These are phyloP conservation scores for Carallia brachiata DNA, from an alignment of 345 rosid species.

Conservation along the genomic window DNA sequence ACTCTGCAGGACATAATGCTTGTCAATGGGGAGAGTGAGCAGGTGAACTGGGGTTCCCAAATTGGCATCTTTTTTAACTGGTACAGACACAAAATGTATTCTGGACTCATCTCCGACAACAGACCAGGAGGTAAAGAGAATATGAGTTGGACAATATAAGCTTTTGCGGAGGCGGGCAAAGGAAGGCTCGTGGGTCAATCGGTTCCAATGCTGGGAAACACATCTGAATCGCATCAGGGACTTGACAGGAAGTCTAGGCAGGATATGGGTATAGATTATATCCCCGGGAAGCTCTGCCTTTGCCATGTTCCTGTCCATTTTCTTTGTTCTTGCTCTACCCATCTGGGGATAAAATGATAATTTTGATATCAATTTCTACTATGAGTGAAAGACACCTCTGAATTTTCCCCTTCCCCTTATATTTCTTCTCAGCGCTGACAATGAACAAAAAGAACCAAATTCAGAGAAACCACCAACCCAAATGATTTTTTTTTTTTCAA, in stretches of 20 bases:
- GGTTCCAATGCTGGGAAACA: background rate
- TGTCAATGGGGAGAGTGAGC: background rate
- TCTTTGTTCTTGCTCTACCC: background rate
- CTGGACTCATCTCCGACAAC: background rate
- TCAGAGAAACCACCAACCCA: background rate
- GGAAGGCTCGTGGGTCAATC: background rate
- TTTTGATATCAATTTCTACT: background rate
- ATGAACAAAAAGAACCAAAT: background rate
- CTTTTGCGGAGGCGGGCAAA: background rate
- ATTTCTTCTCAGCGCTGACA: background rate
- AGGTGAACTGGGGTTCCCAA: conserved; percentile 1
- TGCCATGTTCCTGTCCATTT: background rate
- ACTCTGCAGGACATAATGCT: conserved; percentile 3
- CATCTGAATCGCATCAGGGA: conserved; percentile 1
- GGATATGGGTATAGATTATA: conserved; percentile 1
- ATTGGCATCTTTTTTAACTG: background rate
- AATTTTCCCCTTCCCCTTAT: background rate
- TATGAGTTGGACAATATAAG: background rate
- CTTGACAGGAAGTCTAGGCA: background rate
- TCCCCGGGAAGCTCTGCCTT: background rate
- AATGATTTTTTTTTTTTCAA: too few species aligned
- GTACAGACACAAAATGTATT: conserved; percentile 1
- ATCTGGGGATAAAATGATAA: background rate
- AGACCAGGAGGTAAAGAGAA: background rate
- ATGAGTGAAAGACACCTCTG: background rate